A percentile compares a stretch with the other conserved stretches of the same genome.
Evolutionary conservation across 805 yeast genomes (phyloP).

Genomic region (Yamadazyma paraphyllophila): DNA sequence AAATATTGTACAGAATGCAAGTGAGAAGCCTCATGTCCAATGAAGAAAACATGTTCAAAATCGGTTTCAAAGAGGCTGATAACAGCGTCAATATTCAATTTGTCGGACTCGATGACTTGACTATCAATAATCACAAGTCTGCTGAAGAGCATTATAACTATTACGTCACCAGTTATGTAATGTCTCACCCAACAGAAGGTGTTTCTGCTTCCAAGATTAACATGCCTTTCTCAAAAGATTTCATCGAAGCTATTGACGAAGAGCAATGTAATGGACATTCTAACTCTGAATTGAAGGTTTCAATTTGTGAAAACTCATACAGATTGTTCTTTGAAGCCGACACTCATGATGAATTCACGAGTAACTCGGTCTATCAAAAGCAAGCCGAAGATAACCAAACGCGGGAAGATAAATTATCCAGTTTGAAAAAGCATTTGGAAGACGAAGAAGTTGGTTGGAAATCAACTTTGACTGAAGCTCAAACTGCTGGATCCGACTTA

Average conservation of each 20-base stretch:
- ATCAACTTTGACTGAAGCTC: slow-evolving; percentile 40
- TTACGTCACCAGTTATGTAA: slow-evolving; percentile 85
- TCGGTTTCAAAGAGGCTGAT: slow-evolving; percentile 59
- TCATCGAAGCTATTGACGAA: slow-evolving; percentile 53
- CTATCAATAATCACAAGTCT: slow-evolving; percentile 65
- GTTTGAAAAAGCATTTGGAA: slow-evolving; percentile 41
- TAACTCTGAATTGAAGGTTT: slow-evolving; percentile 70
- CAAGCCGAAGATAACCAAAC: slow-evolving; percentile 25
- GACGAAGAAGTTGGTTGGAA: slow-evolving; percentile 58
- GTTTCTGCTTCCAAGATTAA: slow-evolving; percentile 72
- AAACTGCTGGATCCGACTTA: slow-evolving; percentile 23
- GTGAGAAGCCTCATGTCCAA: slow-evolving; percentile 73
- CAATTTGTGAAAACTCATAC: slow-evolving; percentile 75
- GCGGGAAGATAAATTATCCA: slow-evolving; percentile 29
- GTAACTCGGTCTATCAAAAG: slow-evolving; percentile 51
- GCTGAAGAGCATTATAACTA: slow-evolving; percentile 88
- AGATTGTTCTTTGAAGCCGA: slow-evolving; percentile 76
- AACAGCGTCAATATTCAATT: slow-evolving; percentile 69
- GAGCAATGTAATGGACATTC: slow-evolving; percentile 62
- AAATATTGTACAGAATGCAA: slow-evolving; percentile 85
- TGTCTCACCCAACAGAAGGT: slow-evolving; percentile 98
- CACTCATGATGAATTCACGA: slow-evolving; percentile 75
- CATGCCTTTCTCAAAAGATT: slow-evolving; percentile 72
- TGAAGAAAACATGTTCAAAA: slow-evolving; percentile 91
- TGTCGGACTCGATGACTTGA: slow-evolving; percentile 84